Conservation (phyloP, 2,329 filamentous ascomycete genomes). For the Claviceps maximensis region DNA sequence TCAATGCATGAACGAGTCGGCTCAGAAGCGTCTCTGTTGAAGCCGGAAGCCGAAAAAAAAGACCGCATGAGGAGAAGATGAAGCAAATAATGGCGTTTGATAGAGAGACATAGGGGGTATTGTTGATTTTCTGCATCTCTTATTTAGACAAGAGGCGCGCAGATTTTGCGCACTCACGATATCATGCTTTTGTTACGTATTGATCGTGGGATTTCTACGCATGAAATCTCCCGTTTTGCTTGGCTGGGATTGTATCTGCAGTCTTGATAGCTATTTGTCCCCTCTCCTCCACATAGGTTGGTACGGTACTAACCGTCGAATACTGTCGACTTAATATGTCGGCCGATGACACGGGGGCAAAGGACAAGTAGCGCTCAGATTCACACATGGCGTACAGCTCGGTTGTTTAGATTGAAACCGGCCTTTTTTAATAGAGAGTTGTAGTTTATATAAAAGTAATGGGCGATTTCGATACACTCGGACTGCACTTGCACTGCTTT, state of each 20-base stretch:
- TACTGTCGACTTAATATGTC: neutral
- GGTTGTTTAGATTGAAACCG: neutral
- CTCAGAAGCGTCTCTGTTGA: neutral
- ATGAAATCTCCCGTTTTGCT: neutral
- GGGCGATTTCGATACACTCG: neutral
- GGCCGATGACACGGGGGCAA: neutral
- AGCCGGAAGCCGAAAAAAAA: neutral
- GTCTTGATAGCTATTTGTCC: neutral
- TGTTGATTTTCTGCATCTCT: conserved; percentile 5
- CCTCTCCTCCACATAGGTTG: neutral
- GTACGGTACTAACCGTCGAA: neutral
- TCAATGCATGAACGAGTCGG: neutral
- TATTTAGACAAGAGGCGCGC: conserved; percentile 10
- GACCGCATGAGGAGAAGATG: neutral
- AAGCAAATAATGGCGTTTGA: conserved; percentile 16
- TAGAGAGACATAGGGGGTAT: conserved; percentile 15
- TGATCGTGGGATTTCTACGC: neutral
- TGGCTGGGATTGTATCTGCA: neutral
- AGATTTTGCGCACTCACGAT: conserved; percentile 3
- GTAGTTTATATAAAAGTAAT: conserved; percentile 4
- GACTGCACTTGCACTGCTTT: neutral
- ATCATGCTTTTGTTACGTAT: conserved; percentile 7
- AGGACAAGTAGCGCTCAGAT: neutral
- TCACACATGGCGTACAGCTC: neutral
- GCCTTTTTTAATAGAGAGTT: neutral